Percentiles rank a stretch among this genome's conserved stretches.
Evolutionary conservation across 176 grass and related monocot species (phyloP).

Genomic region (Eragrostis curvula): DNA sequence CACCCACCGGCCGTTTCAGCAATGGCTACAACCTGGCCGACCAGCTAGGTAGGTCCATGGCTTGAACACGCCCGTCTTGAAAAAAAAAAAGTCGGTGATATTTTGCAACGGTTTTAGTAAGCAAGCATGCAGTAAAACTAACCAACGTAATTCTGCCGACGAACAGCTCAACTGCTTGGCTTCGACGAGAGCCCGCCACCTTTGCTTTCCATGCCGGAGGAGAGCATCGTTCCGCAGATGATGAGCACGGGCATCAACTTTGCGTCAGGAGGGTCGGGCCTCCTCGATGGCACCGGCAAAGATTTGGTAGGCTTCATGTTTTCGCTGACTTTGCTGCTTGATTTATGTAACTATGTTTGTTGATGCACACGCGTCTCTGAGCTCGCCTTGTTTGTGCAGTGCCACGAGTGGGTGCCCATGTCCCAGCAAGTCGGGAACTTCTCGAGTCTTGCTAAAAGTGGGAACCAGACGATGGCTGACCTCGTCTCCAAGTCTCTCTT

Average conservation of each 20-base stretch:
- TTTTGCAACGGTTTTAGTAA: neutral
- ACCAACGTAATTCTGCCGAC: neutral
- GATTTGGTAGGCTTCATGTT: neutral
- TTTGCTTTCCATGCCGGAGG: constrained; percentile 52
- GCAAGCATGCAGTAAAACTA: neutral
- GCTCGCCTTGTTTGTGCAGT: constrained; percentile 1
- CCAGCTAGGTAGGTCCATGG: constrained; percentile 53
- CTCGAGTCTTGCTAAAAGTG: constrained; percentile 12
- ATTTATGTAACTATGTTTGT: neutral
- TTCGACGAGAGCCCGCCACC: constrained; percentile 75
- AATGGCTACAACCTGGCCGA: constrained; percentile 85
- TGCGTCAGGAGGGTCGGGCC: constrained; percentile 83
- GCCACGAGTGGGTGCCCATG: neutral
- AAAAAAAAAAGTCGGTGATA: neutral
- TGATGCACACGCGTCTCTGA: neutral
- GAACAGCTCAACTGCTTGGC: constrained; percentile 56
- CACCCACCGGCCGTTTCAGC: constrained; percentile 84
- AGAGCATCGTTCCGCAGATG: constrained; percentile 38
- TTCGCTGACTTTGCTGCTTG: neutral
- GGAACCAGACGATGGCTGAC: constrained; percentile 20
- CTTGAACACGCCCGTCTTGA: neutral
- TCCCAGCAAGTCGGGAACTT: constrained; percentile 50
- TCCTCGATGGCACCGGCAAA: constrained; percentile 43
- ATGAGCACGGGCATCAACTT: constrained; percentile 76
- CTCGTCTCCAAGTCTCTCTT: constrained; percentile 55